phyloP scores from a whole-genome alignment of 495 filamentous ascomycete genomes.

The Usnea hakonensis region DNA sequence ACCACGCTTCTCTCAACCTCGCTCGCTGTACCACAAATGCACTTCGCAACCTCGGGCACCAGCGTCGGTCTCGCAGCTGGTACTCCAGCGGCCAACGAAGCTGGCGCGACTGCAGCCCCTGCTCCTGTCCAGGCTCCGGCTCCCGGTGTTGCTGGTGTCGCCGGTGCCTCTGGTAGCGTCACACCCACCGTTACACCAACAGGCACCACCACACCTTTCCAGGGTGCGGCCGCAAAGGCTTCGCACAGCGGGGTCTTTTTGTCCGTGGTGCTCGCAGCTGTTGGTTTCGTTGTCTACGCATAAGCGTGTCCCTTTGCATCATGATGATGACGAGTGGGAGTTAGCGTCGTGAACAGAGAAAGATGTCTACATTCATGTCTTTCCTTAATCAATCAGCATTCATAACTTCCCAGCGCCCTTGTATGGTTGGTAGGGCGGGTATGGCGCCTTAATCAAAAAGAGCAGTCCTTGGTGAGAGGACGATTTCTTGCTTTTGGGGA shows the following conservation, averaged over 20 bases:
- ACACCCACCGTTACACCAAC: conserved; percentile 20
- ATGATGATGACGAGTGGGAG: background rate
- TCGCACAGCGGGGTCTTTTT: conserved; percentile 3
- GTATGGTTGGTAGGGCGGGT: background rate
- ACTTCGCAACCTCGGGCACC: conserved; percentile 53
- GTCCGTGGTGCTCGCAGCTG: conserved; percentile 16
- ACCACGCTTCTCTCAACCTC: conserved; percentile 49
- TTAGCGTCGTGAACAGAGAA: background rate
- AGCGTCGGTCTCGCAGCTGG: conserved; percentile 46
- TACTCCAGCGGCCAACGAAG: conserved; percentile 34
- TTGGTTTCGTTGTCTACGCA: conserved; percentile 11
- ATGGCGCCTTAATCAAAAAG: background rate
- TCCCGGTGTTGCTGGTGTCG: background rate
- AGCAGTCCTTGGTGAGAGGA: background rate
- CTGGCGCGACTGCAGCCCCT: conserved; percentile 12
- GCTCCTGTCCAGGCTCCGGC: background rate
- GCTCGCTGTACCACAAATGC: conserved; percentile 66
- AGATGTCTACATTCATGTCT: conserved; percentile 11
- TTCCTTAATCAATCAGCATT: conserved; percentile 13
- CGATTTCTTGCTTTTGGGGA: background rate
- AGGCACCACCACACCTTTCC: conserved; percentile 16
- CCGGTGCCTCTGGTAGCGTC: conserved; percentile 6
- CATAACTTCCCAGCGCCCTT: background rate
- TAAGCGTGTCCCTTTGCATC: conserved; percentile 12
- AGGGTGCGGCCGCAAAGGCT: conserved; percentile 18